Evolutionary conservation across 345 rosid species (phyloP).

Genomic region (Aquilaria yunnanensis): DNA sequence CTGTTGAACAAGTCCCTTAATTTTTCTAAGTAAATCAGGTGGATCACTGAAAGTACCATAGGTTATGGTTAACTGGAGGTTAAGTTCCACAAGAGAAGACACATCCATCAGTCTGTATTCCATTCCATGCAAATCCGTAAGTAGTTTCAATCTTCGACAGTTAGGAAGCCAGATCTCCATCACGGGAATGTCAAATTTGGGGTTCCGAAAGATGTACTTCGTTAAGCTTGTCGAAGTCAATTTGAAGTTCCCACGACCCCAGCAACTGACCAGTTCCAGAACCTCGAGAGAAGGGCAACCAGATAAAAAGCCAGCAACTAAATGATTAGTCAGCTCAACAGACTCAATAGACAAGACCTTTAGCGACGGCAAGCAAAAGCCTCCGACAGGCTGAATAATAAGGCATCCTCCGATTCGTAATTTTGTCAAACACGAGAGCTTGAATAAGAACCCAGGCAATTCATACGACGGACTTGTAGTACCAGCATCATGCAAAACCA

Average conservation of each 20-base stretch:
- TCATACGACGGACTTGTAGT: not conserved
- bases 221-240: not conserved
- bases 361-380: conserved; percentile 6
- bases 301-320: not conserved
- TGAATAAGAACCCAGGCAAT: conserved; percentile 2
- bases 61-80: not conserved
- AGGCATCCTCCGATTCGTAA: not conserved
- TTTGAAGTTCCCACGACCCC: not conserved
- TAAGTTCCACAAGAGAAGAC: not conserved
- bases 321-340: not conserved
- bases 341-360: not conserved
- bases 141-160: not conserved
- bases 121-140: not conserved
- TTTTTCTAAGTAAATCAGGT: no score
- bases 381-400: not conserved
- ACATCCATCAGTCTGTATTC: not conserved
- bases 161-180: conserved; percentile 7
- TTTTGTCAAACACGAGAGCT: not conserved
- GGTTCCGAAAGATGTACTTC: not conserved
- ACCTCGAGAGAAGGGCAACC: conserved; percentile 5
- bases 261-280: conserved; percentile 3
- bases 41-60: no score
- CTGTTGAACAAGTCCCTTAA: no score
- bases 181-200: not conserved
- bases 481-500: not conserved